Conservation (phyloP, 345 rosid species). For the Melaleuca quinquenervia region DNA sequence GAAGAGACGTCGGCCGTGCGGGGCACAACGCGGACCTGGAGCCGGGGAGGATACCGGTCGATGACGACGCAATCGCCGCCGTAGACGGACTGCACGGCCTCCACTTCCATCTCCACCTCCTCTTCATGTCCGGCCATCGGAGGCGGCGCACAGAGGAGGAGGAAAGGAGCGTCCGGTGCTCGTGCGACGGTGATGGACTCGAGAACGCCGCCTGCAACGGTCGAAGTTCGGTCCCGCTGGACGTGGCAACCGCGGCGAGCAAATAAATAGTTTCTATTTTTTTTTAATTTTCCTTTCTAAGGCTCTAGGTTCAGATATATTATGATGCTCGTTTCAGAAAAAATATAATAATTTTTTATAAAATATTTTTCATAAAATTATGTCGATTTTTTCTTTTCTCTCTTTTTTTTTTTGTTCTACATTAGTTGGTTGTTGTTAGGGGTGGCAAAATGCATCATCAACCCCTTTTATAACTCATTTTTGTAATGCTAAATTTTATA, state of each 20-base stretch:
- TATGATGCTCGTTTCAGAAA: too few relatives aligned
- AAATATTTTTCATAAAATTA: too few relatives aligned
- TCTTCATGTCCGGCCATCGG: conserved; percentile 28
- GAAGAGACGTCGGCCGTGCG: conserved; percentile 90
- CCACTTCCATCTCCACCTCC: conserved; percentile 60
- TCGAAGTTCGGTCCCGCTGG: not conserved
- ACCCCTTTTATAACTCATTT: too few relatives aligned
- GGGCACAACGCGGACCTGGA: conserved; percentile 59
- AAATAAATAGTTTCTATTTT: not conserved
- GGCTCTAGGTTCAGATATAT: too few relatives aligned
- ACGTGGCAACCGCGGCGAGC: not conserved
- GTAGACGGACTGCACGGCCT: conserved; percentile 70
- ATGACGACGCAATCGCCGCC: conserved; percentile 59
- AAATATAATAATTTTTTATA: too few relatives aligned
- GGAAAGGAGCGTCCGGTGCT: not conserved
- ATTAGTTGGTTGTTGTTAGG: too few relatives aligned
- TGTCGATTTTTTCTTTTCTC: too few relatives aligned
- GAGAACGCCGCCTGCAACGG: not conserved
- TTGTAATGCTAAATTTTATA: too few relatives aligned
- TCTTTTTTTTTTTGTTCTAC: too few relatives aligned
- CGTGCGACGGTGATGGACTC: not conserved
- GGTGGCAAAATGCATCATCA: too few relatives aligned
- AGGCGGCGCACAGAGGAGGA: not conserved
- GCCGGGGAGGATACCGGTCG: conserved; percentile 53
- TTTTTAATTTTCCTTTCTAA: not conserved